Conservation (phyloP, 257 asterid species). For the Scutellaria baicalensis region DNA sequence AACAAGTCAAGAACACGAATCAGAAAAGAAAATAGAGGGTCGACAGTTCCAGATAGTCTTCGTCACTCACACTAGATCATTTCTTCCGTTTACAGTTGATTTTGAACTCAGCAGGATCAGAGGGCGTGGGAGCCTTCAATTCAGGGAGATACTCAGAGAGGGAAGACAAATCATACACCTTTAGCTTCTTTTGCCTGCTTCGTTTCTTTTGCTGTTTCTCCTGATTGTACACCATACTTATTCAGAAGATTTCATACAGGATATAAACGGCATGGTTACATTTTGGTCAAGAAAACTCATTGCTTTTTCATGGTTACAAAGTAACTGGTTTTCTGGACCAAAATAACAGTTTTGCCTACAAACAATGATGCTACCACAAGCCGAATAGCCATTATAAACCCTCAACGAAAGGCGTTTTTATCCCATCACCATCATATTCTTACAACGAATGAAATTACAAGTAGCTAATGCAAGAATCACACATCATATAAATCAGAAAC, state of each 20-base stretch:
- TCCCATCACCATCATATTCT: not conserved
- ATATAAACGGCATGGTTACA: not conserved
- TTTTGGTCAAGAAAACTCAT: not conserved
- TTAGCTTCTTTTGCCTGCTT: conserved; percentile 49
- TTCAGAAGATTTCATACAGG: not conserved
- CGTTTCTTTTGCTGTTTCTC: conserved; percentile 41
- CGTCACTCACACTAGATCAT: conserved; percentile 54
- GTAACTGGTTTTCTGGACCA: not conserved
- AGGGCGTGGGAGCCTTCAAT: conserved; percentile 28
- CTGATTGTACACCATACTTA: conserved; percentile 22
- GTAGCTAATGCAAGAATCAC: not conserved
- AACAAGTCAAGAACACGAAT: conserved; percentile 12
- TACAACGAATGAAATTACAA: not conserved
- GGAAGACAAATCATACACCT: conserved; percentile 66
- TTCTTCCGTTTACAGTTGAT: conserved; percentile 59
- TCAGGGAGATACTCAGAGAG: conserved; percentile 72
- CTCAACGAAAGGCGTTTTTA: not conserved
- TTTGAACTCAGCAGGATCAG: conserved; percentile 38
- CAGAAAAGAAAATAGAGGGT: not conserved
- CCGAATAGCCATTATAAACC: not conserved
- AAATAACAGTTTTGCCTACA: too few relatives aligned
- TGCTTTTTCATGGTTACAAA: not conserved
- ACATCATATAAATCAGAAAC: not conserved
- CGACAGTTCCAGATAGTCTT: not conserved
- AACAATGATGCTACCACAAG: not conserved